phyloP scores from a whole-genome alignment of 1,284 basidiomycete species.

The Xanthoconium separans region DNA sequence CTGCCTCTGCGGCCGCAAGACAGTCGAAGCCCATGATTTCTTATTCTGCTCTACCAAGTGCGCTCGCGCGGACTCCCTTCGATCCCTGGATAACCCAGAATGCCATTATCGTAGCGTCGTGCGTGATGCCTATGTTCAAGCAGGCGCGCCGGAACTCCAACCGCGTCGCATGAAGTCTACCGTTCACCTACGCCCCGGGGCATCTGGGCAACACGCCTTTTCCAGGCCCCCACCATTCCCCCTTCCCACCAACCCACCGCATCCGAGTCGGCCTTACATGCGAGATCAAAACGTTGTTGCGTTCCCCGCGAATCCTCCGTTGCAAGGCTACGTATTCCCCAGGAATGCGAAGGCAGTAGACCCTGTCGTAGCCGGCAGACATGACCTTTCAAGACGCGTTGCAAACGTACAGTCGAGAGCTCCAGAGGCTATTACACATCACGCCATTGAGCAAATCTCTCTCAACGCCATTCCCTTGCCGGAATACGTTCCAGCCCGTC shows the following conservation, averaged over 20 bases:
- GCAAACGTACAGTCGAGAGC: background rate
- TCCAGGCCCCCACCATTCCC: background rate
- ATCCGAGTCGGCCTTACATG: background rate
- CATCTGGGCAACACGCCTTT: background rate
- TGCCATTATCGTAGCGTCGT: constrained; percentile 27
- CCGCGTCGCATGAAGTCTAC: constrained; percentile 15
- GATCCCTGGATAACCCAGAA: constrained; percentile 18
- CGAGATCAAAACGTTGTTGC: background rate
- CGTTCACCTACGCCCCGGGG: background rate
- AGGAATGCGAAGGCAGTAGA: background rate
- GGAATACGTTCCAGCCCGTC: background rate
- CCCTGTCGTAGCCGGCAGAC: background rate
- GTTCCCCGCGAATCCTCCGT: background rate
- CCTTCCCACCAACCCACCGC: background rate
- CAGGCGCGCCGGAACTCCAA: background rate
- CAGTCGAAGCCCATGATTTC: constrained; percentile 23
- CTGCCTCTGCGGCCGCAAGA: constrained; percentile 26
- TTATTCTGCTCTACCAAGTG: constrained; percentile 28
- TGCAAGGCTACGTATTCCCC: background rate
- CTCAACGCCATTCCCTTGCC: constrained; percentile 12
- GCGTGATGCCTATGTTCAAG: constrained; percentile 14
- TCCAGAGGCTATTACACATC: background rate
- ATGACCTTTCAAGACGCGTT: background rate
- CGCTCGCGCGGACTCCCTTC: constrained; percentile 29
- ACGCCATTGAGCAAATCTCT: background rate